Conservation (phyloP, 2,329 filamentous ascomycete genomes). For the Monilinia vaccinii-corymbosi region DNA sequence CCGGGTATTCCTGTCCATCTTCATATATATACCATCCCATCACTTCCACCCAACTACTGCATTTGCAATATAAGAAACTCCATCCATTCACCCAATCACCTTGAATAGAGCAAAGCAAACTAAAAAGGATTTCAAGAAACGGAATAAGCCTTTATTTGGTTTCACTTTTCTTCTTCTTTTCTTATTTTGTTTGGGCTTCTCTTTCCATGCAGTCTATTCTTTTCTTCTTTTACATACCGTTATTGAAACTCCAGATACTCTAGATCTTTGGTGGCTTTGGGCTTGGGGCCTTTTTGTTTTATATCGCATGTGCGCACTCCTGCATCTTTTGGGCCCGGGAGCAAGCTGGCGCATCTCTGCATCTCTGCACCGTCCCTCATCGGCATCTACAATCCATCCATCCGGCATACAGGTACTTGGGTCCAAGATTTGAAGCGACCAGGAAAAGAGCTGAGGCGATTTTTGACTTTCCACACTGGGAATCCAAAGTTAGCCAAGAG, state of each 20-base stretch:
- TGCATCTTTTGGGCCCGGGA: not conserved
- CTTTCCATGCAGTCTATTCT: not conserved
- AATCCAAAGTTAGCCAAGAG: not conserved
- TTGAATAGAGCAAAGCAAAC: no score
- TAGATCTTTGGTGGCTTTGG: not conserved
- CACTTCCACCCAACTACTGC: not conserved
- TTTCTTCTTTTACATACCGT: not conserved
- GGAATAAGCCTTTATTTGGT: not conserved
- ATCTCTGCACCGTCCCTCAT: no score
- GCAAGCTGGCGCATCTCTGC: not conserved
- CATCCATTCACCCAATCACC: not conserved
- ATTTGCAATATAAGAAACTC: not conserved
- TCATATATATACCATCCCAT: not conserved
- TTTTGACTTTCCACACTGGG: not conserved
- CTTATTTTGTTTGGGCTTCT: not conserved
- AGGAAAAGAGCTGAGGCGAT: not conserved
- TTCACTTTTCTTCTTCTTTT: not conserved
- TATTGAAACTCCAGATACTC: not conserved
- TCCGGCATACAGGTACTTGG: not conserved
- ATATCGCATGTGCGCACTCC: not conserved
- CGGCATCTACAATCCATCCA: not conserved
- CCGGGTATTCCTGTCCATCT: not conserved
- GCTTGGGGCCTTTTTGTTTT: not conserved
- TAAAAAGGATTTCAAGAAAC: not conserved
- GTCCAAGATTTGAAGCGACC: not conserved